Percentiles rank a stretch among this genome's conserved stretches.
Evolutionary conservation across 1,284 basidiomycete genomes (phyloP).

Genomic region (Rhodotorula mucilaginosa): DNA sequence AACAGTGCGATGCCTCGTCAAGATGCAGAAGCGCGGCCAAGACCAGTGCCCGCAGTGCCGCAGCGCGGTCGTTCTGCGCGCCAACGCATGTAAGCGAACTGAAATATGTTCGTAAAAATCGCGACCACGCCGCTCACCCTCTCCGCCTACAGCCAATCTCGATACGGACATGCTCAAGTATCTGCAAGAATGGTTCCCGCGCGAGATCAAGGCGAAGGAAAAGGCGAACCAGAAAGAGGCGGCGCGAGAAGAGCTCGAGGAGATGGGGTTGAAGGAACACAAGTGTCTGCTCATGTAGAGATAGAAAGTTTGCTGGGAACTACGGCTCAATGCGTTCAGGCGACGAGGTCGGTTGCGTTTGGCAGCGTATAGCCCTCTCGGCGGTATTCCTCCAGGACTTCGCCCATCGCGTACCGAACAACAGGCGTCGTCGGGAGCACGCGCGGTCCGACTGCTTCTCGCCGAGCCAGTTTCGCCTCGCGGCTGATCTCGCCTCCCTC

Average conservation of each 20-base stretch:
- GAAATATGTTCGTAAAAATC: fast-evolving
- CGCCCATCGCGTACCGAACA: slow-evolving; percentile 72
- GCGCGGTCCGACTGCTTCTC: slow-evolving; percentile 57
- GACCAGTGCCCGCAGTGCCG: slow-evolving; percentile 84
- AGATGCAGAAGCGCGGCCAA: slow-evolving; percentile 83
- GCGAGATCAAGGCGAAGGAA: slow-evolving; percentile 74
- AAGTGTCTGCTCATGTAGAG: slow-evolving; percentile 23
- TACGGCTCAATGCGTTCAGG: not conserved
- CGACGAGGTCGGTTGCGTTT: not conserved
- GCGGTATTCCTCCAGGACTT: slow-evolving; percentile 63
- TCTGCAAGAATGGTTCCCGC: slow-evolving; percentile 89
- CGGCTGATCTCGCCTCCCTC: slow-evolving; percentile 48
- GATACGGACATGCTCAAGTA: slow-evolving; percentile 78
- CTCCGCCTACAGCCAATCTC: slow-evolving; percentile 62
- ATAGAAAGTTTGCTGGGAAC: not conserved
- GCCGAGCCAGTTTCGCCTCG: slow-evolving; percentile 4
- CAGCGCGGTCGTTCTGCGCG: slow-evolving; percentile 67
- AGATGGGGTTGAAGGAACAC: slow-evolving; percentile 52
- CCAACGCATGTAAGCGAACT: slow-evolving; percentile 64
- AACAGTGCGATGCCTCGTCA: slow-evolving; percentile 69
- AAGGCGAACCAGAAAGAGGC: slow-evolving; percentile 75
- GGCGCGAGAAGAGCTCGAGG: slow-evolving; percentile 65
- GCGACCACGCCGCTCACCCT: not conserved
- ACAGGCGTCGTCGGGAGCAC: slow-evolving; percentile 70
- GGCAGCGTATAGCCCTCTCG: slow-evolving; percentile 10